phyloP scores from a whole-genome alignment of 169 alveolate genomes.

The Eimeria mitis region DNA sequence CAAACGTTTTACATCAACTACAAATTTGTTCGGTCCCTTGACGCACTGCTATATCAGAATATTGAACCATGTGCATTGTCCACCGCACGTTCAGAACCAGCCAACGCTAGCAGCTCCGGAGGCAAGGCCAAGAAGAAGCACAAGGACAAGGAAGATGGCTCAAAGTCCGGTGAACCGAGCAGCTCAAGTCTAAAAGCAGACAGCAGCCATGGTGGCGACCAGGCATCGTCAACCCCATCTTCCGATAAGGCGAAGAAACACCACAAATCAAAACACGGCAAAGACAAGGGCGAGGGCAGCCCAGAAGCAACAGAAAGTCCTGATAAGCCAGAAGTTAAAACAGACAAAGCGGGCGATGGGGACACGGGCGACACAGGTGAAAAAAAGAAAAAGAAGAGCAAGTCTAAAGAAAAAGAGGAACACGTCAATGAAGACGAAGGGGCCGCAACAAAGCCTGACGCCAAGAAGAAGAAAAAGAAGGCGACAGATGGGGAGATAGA shows the following conservation, averaged over 20 bases:
- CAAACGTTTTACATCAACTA: not conserved
- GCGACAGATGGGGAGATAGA: not conserved
- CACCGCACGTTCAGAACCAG: not conserved
- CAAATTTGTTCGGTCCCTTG: not conserved
- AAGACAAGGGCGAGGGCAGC: slow-evolving; percentile 19
- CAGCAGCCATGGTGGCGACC: slow-evolving; percentile 5
- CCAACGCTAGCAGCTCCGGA: not conserved
- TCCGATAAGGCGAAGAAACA: slow-evolving; percentile 45
- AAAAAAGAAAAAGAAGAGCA: slow-evolving; percentile 25
- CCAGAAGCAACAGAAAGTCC: not conserved
- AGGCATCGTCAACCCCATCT: not conserved
- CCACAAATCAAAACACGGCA: slow-evolving; percentile 43
- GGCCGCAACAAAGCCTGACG: not conserved
- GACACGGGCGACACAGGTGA: slow-evolving; percentile 27
- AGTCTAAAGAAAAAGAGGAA: not conserved
- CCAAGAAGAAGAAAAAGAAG: slow-evolving; percentile 46
- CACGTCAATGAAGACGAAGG: not conserved
- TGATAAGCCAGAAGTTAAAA: not conserved
- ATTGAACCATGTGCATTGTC: not conserved
- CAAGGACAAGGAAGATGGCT: slow-evolving; percentile 33
- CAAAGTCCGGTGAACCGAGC: not conserved
- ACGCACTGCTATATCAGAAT: not conserved
- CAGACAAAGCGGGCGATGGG: not conserved
- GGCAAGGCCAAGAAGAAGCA: slow-evolving; percentile 32
- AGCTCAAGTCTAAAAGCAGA: not conserved